phyloP scores from a whole-genome alignment of 1,139 yeast species.

The Arxiozyma slooffiae region DNA sequence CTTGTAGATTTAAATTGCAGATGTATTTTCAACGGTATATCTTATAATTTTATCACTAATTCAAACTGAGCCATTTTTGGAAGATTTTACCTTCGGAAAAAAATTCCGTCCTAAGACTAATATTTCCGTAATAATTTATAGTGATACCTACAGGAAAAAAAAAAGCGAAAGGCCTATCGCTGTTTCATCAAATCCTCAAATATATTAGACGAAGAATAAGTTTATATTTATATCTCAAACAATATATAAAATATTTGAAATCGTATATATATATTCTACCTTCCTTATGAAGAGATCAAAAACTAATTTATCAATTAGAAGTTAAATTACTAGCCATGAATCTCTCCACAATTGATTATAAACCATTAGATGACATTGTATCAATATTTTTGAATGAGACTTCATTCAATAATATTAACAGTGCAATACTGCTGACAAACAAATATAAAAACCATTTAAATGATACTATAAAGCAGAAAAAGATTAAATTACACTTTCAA shows the following conservation, averaged over 20 bases:
- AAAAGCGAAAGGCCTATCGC: not conserved
- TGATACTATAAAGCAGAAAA: slow-evolving; percentile 18
- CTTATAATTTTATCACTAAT: no score
- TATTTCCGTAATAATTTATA: not conserved
- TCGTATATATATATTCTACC: not conserved
- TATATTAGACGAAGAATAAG: not conserved
- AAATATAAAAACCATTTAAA: slow-evolving; percentile 39
- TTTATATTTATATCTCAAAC: not conserved
- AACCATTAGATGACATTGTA: slow-evolving; percentile 35
- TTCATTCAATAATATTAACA: slow-evolving; percentile 40
- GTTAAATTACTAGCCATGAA: not conserved
- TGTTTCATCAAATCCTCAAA: not conserved
- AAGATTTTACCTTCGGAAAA: not conserved
- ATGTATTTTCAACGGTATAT: no score
- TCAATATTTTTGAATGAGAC: slow-evolving; percentile 35
- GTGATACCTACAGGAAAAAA: not conserved
- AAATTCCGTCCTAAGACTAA: not conserved
- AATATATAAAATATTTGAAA: no score
- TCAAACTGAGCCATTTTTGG: no score
- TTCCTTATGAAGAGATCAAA: not conserved
- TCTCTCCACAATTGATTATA: slow-evolving; percentile 26
- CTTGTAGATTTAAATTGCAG: no score
- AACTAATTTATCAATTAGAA: not conserved
- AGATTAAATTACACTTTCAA: not conserved
- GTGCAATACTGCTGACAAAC: slow-evolving; percentile 35